Base-by-base conservation (phyloP, 75 land plant genomes). In the Selaginella tamariscina region DNA sequence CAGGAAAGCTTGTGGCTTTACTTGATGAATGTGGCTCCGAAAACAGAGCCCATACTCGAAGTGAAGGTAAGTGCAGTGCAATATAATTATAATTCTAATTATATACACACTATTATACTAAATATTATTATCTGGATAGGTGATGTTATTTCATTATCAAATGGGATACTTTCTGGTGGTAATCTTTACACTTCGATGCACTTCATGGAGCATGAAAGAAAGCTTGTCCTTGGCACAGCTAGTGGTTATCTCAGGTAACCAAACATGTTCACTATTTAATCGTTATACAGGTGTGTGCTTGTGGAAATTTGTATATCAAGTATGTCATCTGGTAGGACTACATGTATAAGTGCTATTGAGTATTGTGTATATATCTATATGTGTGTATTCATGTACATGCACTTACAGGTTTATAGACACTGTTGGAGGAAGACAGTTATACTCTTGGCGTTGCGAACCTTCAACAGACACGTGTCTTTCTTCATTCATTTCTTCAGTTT, bases 191-290 rank as follows among this genome's bases (percentile, higher is more conserved):
- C 96, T 54, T 80, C 81, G 62, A 83, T 91, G 82, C 84, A 88
- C 73, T 71, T 75, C 56, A 68, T 85, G 56, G 80, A 82, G 55
- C 73, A 27, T 33, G 68, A 62, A 33, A 74, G 77, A 2, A 81
- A 64, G 70, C 86, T 91, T 71, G 73, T 85, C 11, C 83, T 80
- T 27, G 96, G 96, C 69, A 91, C 80, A 33, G 88, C 88, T 65
- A 85, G 82, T 82, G 92, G 96, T 31, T 85, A 81, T 59, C 75
- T 91, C 30, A 88, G 96, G 96, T 90, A 67, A 71, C 32, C 13
- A 24, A 1, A 39, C 5, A 31, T 56, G 33, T 56, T 72, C 32
- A n/a, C 31, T n/a, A n/a, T n/a, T n/a, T n/a, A n/a, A n/a, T n/a
- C n/a, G n/a, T n/a, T n/a, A n/a, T n/a, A n/a, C n/a, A n/a, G n/a